Conservation (phyloP, 225 moss, liverwort and hornwort genomes). For the Climacium dendroides region DNA sequence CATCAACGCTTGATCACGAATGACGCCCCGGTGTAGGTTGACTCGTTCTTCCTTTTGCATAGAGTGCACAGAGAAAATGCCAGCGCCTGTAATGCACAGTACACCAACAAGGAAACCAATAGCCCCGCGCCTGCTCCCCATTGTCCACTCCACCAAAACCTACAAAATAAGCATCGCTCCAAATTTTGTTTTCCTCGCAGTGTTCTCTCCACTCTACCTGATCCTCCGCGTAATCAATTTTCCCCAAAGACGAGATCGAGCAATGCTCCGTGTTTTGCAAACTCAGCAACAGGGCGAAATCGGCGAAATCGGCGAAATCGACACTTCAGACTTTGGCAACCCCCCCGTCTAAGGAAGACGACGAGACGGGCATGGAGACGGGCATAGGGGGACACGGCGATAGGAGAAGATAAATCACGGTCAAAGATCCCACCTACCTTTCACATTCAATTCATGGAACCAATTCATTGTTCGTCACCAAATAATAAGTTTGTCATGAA, state of each 20-base stretch:
- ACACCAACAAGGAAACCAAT: constrained; percentile 55
- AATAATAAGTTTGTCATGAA: neutral
- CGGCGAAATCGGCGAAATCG: neutral
- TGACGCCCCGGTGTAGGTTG: constrained; percentile 74
- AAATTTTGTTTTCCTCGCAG: neutral
- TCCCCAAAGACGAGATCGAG: neutral
- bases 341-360: neutral
- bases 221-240: neutral
- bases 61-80: constrained; percentile 65
- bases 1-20: constrained; percentile 72
- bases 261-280: neutral
- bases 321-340: neutral
- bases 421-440: neutral
- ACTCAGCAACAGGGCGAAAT: neutral
- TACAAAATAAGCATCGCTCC: neutral
- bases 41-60: constrained; percentile 76
- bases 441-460: neutral
- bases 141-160: neutral
- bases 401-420: neutral
- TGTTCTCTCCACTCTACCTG: neutral
- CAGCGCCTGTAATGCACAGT: constrained; percentile 35
- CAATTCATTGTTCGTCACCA: neutral
- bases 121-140: constrained; percentile 30
- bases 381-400: neutral
- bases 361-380: neutral